phyloP scores from a whole-genome alignment of 148 eudicot genomes.

The Rhododendron henanense region DNA sequence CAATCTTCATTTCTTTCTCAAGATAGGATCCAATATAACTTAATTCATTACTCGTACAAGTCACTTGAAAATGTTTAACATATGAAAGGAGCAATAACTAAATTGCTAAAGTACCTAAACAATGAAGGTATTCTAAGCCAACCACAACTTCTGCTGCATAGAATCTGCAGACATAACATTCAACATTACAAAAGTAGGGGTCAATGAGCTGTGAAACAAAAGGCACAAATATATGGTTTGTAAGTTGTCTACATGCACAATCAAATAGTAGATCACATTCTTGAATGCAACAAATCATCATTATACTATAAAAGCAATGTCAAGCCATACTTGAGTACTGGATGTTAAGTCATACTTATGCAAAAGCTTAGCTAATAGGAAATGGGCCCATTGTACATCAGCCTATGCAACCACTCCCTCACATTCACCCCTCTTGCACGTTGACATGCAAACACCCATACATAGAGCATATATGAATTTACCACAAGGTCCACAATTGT shows the following conservation, averaged over 20 bases:
- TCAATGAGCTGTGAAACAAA: not conserved
- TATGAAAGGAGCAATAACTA: not conserved
- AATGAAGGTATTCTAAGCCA: slow-evolving; percentile 96
- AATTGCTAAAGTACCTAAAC: slow-evolving; percentile 62
- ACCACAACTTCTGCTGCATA: slow-evolving; percentile 95
- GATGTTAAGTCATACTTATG: not conserved
- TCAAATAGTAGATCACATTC: not conserved
- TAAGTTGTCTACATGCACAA: not conserved
- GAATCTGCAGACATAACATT: slow-evolving; percentile 51
- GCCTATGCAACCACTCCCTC: not conserved
- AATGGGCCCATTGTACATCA: not conserved
- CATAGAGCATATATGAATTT: not conserved
- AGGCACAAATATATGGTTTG: not conserved
- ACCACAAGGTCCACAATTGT: not conserved
- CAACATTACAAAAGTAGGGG: slow-evolving; percentile 14
- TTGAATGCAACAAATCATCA: not conserved
- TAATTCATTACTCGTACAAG: not conserved
- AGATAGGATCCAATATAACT: not conserved
- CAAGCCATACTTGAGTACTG: not conserved
- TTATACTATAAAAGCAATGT: not conserved
- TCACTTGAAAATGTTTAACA: not conserved
- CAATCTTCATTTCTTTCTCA: not conserved
- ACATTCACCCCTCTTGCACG: not conserved
- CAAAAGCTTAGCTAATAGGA: not conserved
- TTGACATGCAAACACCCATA: not conserved